Base-by-base conservation (phyloP, 2,329 filamentous ascomycete genomes). In the Aaosphaeria arxii region DNA sequence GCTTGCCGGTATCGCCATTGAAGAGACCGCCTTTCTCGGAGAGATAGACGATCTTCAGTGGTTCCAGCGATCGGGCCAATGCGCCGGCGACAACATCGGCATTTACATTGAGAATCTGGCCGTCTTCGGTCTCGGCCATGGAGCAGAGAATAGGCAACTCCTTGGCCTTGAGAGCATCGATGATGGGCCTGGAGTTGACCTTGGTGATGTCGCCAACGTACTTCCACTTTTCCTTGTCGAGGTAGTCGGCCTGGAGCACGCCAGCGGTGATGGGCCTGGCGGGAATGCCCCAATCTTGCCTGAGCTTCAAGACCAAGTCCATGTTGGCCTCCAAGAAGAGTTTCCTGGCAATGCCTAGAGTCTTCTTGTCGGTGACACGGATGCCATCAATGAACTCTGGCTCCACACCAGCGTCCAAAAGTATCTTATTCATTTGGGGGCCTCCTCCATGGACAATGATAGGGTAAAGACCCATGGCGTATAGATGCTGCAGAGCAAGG, bases 371-470 rank as follows among this genome's bases (percentile, higher is more conserved):
- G 2, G 94, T 99, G 50, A 97, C 87, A 28, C 94, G 82, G 63
- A 97, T 97, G 40, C 94, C 94, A 73, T 96, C 94, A 71, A 96
- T 89, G 63, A 96, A 99, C 64, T 95, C 85, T 32, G 92, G 92
- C 78, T 96, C 91, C 43, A 99, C 87, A 48, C 92, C 92, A 4
- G 91, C 91, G 62, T 88, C 87, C 73, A 95, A 86, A 49, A 97
- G 81, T 61, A 95, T 82, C 69, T 86, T 87, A 78, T 99, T 97
- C 64, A 99, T 81, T 80, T 99, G 92, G 7, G 92, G 92, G 1
- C 94, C 94, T 6, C 88, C 92, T 46, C 94, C 94, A 70, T 99
- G 94, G 35, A 97, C 91, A 46, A 99, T 90, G 61, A 97, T 88
- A 42, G 94, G 94, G 74, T 90, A 96, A 38, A 99, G 82, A 38